These are phyloP conservation scores for Fragaria nilgerrensis DNA, from an alignment of 306 rosid species.

Conservation along the genomic window DNA sequence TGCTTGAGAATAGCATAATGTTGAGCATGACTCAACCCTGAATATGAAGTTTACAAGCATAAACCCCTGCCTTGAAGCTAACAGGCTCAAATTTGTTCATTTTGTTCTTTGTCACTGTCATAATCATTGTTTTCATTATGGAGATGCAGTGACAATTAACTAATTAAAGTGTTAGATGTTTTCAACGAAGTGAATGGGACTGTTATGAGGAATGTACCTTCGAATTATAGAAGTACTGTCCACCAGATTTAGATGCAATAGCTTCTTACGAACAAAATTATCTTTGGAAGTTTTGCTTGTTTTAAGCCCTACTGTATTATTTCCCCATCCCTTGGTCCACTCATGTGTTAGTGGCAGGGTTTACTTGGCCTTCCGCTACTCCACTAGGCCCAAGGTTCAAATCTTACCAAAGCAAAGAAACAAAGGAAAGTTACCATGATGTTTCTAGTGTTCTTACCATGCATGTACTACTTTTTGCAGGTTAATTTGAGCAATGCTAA, in stretches of 20 bases:
- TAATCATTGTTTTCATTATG: background rate
- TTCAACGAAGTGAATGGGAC: background rate
- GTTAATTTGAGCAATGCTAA: conserved; percentile 86
- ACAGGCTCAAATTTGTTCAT: background rate
- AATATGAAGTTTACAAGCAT: background rate
- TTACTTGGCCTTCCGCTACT: too few relatives aligned
- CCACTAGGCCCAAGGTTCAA: background rate
- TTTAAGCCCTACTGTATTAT: background rate
- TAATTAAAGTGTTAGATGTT: background rate
- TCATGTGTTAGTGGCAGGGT: background rate
- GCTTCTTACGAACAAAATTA: background rate
- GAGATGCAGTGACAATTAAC: background rate
- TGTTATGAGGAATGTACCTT: background rate
- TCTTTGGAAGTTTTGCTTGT: background rate
- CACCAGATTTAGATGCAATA: background rate
- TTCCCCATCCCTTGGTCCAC: background rate
- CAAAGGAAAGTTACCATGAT: background rate
- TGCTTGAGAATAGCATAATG: background rate
- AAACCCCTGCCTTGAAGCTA: background rate
- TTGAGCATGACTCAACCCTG: background rate
- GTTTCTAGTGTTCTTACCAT: conserved; percentile 20
- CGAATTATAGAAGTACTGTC: background rate
- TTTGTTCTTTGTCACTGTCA: background rate
- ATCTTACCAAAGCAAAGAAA: background rate
- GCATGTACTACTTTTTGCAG: conserved; percentile 43